These are phyloP conservation scores for Sphenostylis stenocarpa DNA, from an alignment of 306 rosid species.

Conservation along the genomic window DNA sequence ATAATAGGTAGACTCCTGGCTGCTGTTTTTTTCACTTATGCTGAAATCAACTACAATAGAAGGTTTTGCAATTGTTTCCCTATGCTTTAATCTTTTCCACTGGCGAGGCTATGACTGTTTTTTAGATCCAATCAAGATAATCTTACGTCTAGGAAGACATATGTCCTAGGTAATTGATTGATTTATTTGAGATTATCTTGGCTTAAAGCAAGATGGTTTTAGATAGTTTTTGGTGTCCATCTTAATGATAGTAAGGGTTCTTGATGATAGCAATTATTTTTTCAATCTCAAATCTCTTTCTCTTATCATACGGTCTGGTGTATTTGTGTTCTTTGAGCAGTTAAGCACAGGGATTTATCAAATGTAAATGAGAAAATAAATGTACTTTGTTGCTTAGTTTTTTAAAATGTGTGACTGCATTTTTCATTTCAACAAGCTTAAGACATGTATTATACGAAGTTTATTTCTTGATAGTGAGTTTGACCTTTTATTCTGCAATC, in stretches of 20 bases:
- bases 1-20: background rate
- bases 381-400: constrained; percentile 1
- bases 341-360: background rate
- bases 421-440: constrained; percentile 17
- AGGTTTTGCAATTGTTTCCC: background rate
- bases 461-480: constrained; percentile 17
- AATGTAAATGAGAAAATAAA: background rate
- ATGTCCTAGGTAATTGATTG: background rate
- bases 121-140: constrained; percentile 8
- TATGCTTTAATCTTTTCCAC: constrained; percentile 19
- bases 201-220: background rate
- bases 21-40: background rate
- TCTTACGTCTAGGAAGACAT: constrained; percentile 1
- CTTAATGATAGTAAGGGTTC: constrained; percentile 22
- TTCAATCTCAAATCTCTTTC: background rate
- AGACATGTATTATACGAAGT: constrained; percentile 14
- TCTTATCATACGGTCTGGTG: background rate
- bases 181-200: constrained; percentile 14
- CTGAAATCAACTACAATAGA: constrained; percentile 1
- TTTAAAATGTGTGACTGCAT: background rate
- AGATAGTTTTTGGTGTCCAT: background rate
- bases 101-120: background rate
- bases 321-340: background rate
- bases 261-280: constrained; percentile 4
- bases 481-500: constrained; percentile 31